Conservation (phyloP, 768 basidiomycete species). For the Sistotremastrum suecicum region DNA sequence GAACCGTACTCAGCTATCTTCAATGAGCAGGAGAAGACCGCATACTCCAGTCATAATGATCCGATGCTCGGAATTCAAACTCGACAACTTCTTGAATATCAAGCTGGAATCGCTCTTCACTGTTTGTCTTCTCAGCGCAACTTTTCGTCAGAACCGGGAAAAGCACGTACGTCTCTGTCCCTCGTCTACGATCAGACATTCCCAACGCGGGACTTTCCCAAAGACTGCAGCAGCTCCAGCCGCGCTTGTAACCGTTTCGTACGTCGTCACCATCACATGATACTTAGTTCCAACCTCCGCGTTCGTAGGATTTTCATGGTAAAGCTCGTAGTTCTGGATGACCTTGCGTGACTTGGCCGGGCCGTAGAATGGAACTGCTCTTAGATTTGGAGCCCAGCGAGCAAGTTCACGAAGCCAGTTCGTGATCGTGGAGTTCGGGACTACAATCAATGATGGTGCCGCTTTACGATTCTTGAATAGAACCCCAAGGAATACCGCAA, state of each 20-base stretch:
- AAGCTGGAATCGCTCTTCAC: constrained; percentile 75
- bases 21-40: constrained; percentile 1
- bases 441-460: constrained; percentile 77
- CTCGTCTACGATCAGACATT: constrained; percentile 87
- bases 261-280: constrained; percentile 88
- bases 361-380: constrained; percentile 80
- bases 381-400: constrained; percentile 43
- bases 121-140: constrained; percentile 17
- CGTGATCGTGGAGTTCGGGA: constrained; percentile 91
- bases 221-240: constrained; percentile 67
- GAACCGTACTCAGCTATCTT: background rate
- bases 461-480: constrained; percentile 41
- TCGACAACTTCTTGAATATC: constrained; percentile 71
- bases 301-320: constrained; percentile 28
- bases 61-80: constrained; percentile 64
- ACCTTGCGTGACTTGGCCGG: constrained; percentile 67
- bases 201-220: constrained; percentile 79
- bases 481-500: constrained; percentile 68
- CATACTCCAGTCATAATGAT: constrained; percentile 81
- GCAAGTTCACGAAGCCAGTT: constrained; percentile 95
- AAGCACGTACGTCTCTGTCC: constrained; percentile 66
- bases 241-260: constrained; percentile 61
- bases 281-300: constrained; percentile 37
- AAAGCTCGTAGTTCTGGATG: constrained; percentile 71
- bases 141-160: constrained; percentile 1